Evolutionary conservation across 805 yeast genomes (phyloP), one percentile per base, ranked within the genome.

Genomic region (Myxozyma vanderwaltii): DNA sequence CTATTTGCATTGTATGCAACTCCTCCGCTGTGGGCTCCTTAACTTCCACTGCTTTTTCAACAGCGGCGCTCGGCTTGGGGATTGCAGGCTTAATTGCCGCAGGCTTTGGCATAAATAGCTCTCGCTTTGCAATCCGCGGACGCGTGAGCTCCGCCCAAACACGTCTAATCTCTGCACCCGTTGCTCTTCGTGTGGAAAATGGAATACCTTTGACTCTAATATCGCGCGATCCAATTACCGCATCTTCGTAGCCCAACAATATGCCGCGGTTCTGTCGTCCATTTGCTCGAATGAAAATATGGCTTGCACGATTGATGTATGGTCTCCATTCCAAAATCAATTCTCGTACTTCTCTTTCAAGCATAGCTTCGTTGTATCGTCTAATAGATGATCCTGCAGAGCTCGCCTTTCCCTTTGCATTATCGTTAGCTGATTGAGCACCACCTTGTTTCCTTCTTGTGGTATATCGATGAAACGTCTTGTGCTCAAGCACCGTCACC

Each of bases 361-460:
- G 77, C 1, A 92, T 92, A 57, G 84, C 86, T 73, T 94, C 99
- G 68, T 91, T 92, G 68, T 90, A 85, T 61, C 99, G 80, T 76
- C 99, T 84, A 47, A 94, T 79, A 54, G 84, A 83, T 1, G 97
- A 87, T 52, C 99, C 99, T 0, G 97, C 99, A 26, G 97, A 90
- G 63, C 90, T 90, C 6, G 98, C 98, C 71, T 91, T 92, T 3
- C 99, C 98, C 65, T 87, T 83, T 0, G 96, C 88, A 69, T 86
- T 89, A 73, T 94, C 99, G 73, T 83, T 86, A 1, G 97, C 91
- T 64, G 91, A 83, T 71, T 94, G 99, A 0, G 97, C 82, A 1
- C 99, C 99, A 77, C 99, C 99, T 73, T 94, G 99, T 70, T 94
- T 94, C 64, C 97, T 81, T 76, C 99, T 84, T 1, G 97, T 91